Base-by-base conservation (phyloP, 805 yeast species). In the Suhomyces prunicola region DNA sequence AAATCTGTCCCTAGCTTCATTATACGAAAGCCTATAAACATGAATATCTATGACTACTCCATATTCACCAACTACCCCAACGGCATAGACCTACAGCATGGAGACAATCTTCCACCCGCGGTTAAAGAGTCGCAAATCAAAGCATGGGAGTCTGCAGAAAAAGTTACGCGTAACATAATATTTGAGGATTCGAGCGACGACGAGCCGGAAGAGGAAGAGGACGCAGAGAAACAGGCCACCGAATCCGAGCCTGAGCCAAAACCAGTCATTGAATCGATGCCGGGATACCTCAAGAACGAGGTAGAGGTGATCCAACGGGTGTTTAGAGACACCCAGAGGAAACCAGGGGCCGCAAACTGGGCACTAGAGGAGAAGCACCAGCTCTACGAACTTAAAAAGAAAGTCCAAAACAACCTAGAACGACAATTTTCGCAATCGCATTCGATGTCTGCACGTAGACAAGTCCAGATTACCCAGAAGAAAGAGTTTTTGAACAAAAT, bases 111-210 rank as follows among this genome's bases (percentile, higher is more conserved):
- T n/a, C 70, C 72, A 22, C 77, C 76, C 1, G 63, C 67, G 13
- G 59, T 73, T 8, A 74, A 71, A 58, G 72, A 70, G 42, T 70
- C 77, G n/a, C 78, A 74, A 56, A 63, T 74, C 10, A 66, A 68
- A 49, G 78, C 78, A 17, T 75, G 80, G 80, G 79, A 75, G 54
- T 67, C 72, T 26, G 79, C 78, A 1, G 79, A 75, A 53, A 69
- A 70, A 55, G 67, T 72, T 44, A 67, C 70, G 51, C 58, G 62
- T 24, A 73, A 67, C 50, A 55, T 74, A 33, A 72, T 75, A 2
- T 74, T 74, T 53, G 74, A 70, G 46, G 60, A 62, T 47, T 62
- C 63, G 13, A 61, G 64, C 24, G 70, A 64, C 47, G 54, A 56
- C 31, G 61, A 60, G 13, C 64, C 60, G 33, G 66, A 61, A 0